phyloP scores from a whole-genome alignment of 495 filamentous ascomycete genomes.

The Penicillium lividum region DNA sequence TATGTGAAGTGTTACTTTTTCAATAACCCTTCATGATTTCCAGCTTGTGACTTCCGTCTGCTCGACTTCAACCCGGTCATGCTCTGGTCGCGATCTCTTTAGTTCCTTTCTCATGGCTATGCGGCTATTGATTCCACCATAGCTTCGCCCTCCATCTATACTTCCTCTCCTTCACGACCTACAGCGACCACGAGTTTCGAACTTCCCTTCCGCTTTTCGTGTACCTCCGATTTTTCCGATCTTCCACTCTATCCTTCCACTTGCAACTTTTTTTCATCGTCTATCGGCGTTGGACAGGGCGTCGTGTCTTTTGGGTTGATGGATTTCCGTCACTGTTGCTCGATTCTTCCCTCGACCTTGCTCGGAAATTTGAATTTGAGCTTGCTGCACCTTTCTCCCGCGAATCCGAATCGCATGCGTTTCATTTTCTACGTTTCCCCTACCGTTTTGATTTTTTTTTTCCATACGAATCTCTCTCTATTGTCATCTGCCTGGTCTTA shows the following conservation, averaged over 20 bases:
- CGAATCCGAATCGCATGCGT: constrained; percentile 17
- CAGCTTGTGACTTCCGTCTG: constrained; percentile 5
- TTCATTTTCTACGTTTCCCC: constrained; percentile 3
- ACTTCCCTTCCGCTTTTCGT: constrained; percentile 13
- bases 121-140: constrained; percentile 12
- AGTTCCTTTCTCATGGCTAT: constrained; percentile 17
- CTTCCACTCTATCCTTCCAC: constrained; percentile 23
- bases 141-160: constrained; percentile 18
- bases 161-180: constrained; percentile 30
- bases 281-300: constrained; percentile 51
- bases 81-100: constrained; percentile 14
- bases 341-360: background rate
- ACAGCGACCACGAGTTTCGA: constrained; percentile 30
- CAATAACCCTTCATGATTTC: constrained; percentile 18
- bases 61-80: background rate
- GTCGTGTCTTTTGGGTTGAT: constrained; percentile 45
- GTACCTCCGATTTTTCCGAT: constrained; percentile 22
- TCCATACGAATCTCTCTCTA: constrained; percentile 9
- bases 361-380: constrained; percentile 20
- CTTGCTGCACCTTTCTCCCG: constrained; percentile 19
- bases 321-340: constrained; percentile 28
- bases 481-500: constrained; percentile 11
- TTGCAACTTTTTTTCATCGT: constrained; percentile 40
- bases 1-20: constrained; percentile 26
- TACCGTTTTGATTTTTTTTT: constrained; percentile 3